Evolutionary conservation across 2,329 filamentous ascomycete genomes (phyloP).

Genomic region (Colletotrichum noveboracense): DNA sequence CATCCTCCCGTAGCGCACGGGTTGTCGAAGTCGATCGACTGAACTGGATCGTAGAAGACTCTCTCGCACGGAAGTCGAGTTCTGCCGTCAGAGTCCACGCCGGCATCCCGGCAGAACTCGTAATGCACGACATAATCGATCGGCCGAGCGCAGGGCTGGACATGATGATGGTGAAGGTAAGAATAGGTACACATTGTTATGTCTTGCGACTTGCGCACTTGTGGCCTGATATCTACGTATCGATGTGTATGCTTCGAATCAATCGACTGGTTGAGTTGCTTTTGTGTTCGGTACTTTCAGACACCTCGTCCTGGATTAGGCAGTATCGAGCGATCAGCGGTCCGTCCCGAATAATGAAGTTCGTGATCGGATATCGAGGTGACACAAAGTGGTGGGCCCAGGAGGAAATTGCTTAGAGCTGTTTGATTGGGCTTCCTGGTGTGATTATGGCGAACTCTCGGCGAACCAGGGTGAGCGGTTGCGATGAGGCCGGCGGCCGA

Average conservation of each 20-base stretch:
- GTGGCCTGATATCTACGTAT: neutral
- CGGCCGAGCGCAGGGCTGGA: slow-evolving; percentile 44
- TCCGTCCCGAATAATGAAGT: neutral
- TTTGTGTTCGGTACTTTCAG: neutral
- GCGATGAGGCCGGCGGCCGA: neutral
- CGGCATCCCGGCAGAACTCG: slow-evolving; percentile 45
- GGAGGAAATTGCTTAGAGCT: neutral
- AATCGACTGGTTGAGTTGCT: neutral
- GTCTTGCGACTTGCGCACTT: neutral
- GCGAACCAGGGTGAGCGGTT: neutral
- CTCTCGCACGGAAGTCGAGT: slow-evolving; percentile 24
- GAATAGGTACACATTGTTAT: slow-evolving; percentile 54
- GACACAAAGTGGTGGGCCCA: neutral
- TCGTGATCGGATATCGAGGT: neutral
- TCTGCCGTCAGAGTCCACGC: slow-evolving; percentile 31
- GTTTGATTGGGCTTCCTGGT: neutral
- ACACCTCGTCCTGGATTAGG: neutral
- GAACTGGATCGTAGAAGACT: slow-evolving; percentile 32
- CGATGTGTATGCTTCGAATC: neutral
- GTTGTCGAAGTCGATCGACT: slow-evolving; percentile 41
- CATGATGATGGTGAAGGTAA: slow-evolving; percentile 57
- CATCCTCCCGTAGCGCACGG: slow-evolving; percentile 52
- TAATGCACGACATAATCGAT: slow-evolving; percentile 48
- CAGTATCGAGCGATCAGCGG: neutral
- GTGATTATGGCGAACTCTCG: neutral